Evolutionary conservation across 1,139 yeast species (phyloP), one percentile per base, ranked within the genome.

Genomic region (Lodderomyces margitis): DNA sequence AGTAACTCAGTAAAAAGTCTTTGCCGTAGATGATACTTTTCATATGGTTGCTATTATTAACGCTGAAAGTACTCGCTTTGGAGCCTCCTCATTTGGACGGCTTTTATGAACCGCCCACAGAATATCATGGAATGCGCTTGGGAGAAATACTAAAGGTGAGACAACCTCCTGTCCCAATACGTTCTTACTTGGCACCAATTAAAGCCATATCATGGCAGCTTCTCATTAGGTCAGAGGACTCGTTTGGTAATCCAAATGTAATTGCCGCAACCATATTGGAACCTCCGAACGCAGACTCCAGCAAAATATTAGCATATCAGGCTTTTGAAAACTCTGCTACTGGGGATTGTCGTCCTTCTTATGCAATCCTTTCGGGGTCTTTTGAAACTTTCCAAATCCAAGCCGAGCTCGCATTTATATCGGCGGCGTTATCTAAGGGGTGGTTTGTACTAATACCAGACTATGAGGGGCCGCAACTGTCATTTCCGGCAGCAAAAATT

Each of bases 281-380:
- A 44, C 70, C 73, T 1, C 54, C 48, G 39, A 57, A 62, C 43
- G 62, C 64, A 7, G 62, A 66, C 42, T 51, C 58, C 8, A 47
- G 52, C 4, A 58, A 58, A 42, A 39, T 68, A 12, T 49, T 68
- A 6, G 56, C 67, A 8, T 66, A 62, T 47, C 70, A 65, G 43
- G 45, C 58, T n/a, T 68, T 70, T 36, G 57, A 65, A 49, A 71
- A 68, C 49, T 47, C 69, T 10, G 51, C 68, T 2, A 41, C 42
- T 19, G 16, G 43, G 1, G 45, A 62, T 44, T 68, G 74, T 55
- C 54, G 68, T 3, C 62, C 68, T 1, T 66, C 72, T 0, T 66
- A 61, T 46, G 56, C 62, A 0, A 48, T 62, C n/a, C 43, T 36
- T 20, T 62, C 63, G 12, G 59, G 62, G 4, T 28, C 41, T 12